phyloP scores from a whole-genome alignment of 306 rosid genomes.

The Pyrus communis region DNA sequence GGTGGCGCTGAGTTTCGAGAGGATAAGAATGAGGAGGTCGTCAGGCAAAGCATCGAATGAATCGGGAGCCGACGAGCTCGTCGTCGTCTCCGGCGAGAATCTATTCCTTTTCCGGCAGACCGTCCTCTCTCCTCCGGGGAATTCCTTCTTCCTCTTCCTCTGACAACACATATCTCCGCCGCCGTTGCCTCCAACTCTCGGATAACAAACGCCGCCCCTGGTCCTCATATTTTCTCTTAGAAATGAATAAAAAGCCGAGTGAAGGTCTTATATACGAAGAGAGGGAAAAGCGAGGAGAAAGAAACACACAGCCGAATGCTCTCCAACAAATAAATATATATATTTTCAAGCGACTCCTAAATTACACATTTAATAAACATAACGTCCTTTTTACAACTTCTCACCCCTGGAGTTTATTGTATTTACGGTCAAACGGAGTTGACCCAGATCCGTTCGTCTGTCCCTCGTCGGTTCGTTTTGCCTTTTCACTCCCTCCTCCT shows the following conservation, averaged over 20 bases:
- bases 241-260: not conserved
- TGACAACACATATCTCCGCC: constrained; percentile 11
- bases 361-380: not conserved
- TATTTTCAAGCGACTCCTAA: not conserved
- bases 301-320: constrained; percentile 37
- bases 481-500: constrained; percentile 15
- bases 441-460: constrained; percentile 50
- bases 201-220: constrained; percentile 48
- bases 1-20: constrained; percentile 53
- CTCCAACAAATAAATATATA: not conserved
- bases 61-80: constrained; percentile 6
- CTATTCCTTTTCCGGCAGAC: constrained; percentile 37
- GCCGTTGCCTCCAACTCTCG: constrained; percentile 5
- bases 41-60: constrained; percentile 68
- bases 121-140: constrained; percentile 5
- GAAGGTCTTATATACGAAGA: constrained; percentile 18
- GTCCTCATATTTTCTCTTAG: constrained; percentile 44
- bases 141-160: constrained; percentile 36
- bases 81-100: constrained; percentile 4
- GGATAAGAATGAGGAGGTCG: constrained; percentile 62
- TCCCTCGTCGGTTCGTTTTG: constrained; percentile 19
- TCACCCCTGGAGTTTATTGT: constrained; percentile 12
- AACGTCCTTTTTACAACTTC: constrained; percentile 9
- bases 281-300: not conserved
- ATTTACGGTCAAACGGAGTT: constrained; percentile 48